Percentiles rank a stretch among this genome's conserved stretches.
Evolutionary conservation across 306 rosid genomes (phyloP).

Genomic region (Quercus variabilis): DNA sequence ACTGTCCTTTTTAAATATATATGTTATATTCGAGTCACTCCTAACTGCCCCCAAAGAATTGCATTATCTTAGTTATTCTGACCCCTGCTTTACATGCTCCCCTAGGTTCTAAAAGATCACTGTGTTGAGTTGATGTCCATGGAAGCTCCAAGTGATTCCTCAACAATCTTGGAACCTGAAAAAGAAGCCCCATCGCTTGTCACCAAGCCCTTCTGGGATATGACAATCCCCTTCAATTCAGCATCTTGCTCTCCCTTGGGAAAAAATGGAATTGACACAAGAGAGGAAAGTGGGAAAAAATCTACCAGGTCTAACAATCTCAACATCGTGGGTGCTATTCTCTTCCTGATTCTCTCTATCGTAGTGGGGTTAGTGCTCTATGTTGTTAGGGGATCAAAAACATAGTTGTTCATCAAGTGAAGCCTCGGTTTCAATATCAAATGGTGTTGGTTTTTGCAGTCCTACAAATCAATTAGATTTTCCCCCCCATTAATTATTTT

Average conservation of each 20-base stretch:
- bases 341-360: constrained; percentile 55
- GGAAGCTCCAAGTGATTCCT: constrained; percentile 48
- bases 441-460: background rate
- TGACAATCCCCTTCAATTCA: constrained; percentile 38
- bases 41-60: background rate
- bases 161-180: constrained; percentile 69
- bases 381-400: constrained; percentile 16
- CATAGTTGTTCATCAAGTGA: background rate
- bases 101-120: constrained; percentile 47
- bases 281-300: constrained; percentile 23
- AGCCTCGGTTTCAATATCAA: background rate
- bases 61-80: background rate
- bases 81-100: constrained; percentile 10
- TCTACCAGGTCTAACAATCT: constrained; percentile 22
- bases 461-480: background rate
- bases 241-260: constrained; percentile 24
- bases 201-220: constrained; percentile 69
- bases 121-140: constrained; percentile 46
- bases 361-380: constrained; percentile 48
- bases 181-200: constrained; percentile 37
- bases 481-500: background rate
- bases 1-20: background rate
- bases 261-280: constrained; percentile 28
- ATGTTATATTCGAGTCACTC: background rate
- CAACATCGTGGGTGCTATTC: constrained; percentile 42